Evolutionary conservation across 2,329 filamentous ascomycete genomes (phyloP), one percentile per base, ranked within the genome.

Genomic region (Cladosporium austrohemisphaericum): DNA sequence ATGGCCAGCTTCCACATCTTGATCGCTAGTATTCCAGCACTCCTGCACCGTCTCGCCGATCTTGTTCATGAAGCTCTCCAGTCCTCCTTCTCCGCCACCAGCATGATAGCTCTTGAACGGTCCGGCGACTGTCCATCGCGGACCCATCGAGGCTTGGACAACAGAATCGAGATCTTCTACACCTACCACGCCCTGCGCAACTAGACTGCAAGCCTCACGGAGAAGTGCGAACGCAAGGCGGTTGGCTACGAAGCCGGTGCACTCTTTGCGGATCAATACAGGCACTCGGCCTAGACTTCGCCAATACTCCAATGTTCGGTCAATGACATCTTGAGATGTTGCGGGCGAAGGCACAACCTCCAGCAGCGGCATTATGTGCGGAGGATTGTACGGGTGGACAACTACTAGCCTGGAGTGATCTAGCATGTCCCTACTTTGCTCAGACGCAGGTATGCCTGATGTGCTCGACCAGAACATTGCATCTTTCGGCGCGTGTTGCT

Each of bases 301-400:
- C 73, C 73, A 81, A 55, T 77, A 80, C 1, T 61, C 56, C 22
- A 73, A 44, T 4, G 75, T 76, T 6, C 63, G 60, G 4, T 65
- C 56, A 1, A 77, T 62, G 1, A 71, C 64, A 1, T 63, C 59
- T 1, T 62, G 29, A 0, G 61, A 60, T 0, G 75, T 81, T 23
- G 55, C 51, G 4, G 70, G 71, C 1, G 69, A 71, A 0, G 78
- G 77, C 0, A 82, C 79, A 25, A 83, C 67, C 60, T 83, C 79
- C 2, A 83, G 63, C 1, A 83, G 58, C 0, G 80, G 80, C 76
- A 83, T 81, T 46, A 83, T 71, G 54, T 82, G 78, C 1, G 79
- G 80, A 18, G 77, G 80, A 48, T 83, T 83, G 61, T 78, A 83
- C 0, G 80, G 79, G 59, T 83, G 80, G 3, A 80, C 77, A 1